phyloP scores from a whole-genome alignment of 1,139 yeast genomes.

The Magnusiomyces clavatus region DNA sequence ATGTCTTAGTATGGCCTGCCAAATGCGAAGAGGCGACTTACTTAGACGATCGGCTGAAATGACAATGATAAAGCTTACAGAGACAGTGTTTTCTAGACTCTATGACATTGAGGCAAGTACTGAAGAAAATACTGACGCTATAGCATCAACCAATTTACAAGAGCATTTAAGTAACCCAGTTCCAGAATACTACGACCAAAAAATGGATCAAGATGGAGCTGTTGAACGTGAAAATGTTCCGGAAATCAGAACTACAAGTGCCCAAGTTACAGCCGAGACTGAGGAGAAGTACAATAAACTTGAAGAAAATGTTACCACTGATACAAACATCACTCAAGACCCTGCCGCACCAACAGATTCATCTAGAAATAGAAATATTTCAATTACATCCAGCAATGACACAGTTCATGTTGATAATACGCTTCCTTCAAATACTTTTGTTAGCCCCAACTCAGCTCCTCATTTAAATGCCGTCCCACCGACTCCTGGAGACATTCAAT shows the following conservation, averaged over 20 bases:
- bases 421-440: neutral
- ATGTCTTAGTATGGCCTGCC: constrained; percentile 85
- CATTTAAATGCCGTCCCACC: neutral
- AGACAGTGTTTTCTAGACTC: constrained; percentile 57
- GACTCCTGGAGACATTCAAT: neutral
- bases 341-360: no score
- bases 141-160: constrained; percentile 12
- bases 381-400: neutral
- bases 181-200: no score
- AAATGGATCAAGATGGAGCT: no score
- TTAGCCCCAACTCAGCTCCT: constrained; percentile 1
- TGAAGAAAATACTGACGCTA: constrained; percentile 26
- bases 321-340: no score
- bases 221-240: no score
- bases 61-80: constrained; percentile 57
- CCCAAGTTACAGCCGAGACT: neutral
- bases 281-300: neutral
- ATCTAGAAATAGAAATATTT: no score
- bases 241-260: no score
- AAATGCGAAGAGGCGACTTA: constrained; percentile 84
- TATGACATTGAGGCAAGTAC: constrained; percentile 27
- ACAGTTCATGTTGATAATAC: neutral
- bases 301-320: constrained; percentile 3
- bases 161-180: neutral
- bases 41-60: constrained; percentile 85